phyloP scores from a whole-genome alignment of 106 monocot genomes.

The Alisma plantagoaquatica region DNA sequence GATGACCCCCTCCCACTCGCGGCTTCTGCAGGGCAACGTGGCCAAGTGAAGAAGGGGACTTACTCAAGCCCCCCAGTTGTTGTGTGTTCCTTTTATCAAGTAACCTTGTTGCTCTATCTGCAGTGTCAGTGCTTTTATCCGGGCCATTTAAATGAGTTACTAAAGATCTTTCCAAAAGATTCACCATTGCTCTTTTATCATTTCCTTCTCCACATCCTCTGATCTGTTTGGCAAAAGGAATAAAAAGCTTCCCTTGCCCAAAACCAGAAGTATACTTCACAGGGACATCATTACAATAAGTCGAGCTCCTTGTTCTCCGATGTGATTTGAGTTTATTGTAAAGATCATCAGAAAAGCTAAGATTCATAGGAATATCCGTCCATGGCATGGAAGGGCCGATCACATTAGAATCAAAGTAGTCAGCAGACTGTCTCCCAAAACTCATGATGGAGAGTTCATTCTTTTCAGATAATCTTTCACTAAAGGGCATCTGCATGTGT shows the following conservation, averaged over 20 bases:
- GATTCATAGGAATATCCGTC: conserved; percentile 14
- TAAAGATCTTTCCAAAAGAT: conserved; percentile 14
- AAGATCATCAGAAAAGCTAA: conserved; percentile 14
- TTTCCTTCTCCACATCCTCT: conserved; percentile 13
- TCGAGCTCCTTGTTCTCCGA: conserved; percentile 23
- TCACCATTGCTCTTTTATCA: conserved; percentile 3
- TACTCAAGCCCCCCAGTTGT: conserved; percentile 1
- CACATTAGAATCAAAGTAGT: conserved; percentile 9
- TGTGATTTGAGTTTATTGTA: conserved; percentile 19
- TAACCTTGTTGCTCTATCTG: conserved; percentile 15
- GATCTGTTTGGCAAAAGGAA: conserved; percentile 21
- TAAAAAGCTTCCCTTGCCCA: conserved; percentile 8
- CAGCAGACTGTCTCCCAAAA: too few species aligned
- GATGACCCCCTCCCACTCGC: neutral
- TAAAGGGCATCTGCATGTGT: too few species aligned
- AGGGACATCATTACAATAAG: conserved; percentile 9
- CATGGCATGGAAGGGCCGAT: too few species aligned
- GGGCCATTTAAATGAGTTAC: conserved; percentile 14
- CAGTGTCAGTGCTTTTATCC: conserved; percentile 5
- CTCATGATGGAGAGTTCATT: too few species aligned
- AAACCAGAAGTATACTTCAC: conserved; percentile 10
- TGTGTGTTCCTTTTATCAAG: neutral
- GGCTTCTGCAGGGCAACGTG: conserved; percentile 6
- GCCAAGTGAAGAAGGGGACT: conserved; percentile 1
- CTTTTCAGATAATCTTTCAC: too few species aligned